Conservation (phyloP, 768 basidiomycete genomes). For the Leccinum arenicola region DNA sequence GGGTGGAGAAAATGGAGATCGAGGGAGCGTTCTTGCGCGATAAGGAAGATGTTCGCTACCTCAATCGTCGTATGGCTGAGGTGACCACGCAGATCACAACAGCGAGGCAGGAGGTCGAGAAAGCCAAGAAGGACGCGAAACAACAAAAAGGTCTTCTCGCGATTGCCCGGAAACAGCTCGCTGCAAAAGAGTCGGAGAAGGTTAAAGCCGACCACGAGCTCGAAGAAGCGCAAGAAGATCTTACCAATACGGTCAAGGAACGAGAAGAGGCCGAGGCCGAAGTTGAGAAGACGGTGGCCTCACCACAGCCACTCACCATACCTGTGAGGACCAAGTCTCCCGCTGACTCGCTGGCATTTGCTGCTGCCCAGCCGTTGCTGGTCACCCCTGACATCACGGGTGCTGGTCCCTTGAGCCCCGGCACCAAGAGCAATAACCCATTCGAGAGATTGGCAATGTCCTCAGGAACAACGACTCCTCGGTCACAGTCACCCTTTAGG, state of each 20-base stretch:
- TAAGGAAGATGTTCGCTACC: constrained; percentile 88
- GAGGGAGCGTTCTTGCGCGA: constrained; percentile 85
- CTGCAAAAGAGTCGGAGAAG: constrained; percentile 75
- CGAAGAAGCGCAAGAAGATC: constrained; percentile 59
- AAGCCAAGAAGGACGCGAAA: constrained; percentile 88
- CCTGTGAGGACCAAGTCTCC: constrained; percentile 38
- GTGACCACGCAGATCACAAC: constrained; percentile 68
- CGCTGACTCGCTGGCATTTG: constrained; percentile 50
- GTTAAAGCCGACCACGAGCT: constrained; percentile 70
- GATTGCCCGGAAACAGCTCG: constrained; percentile 92
- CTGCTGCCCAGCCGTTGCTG: constrained; percentile 73
- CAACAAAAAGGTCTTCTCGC: constrained; percentile 95
- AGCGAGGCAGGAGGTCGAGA: constrained; percentile 77
- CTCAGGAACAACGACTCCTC: constrained; percentile 37
- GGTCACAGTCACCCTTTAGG: constrained; percentile 61
- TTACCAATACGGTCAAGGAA: constrained; percentile 51
- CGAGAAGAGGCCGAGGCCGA: constrained; percentile 53
- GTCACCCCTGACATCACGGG: constrained; percentile 60
- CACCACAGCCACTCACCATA: constrained; percentile 12
- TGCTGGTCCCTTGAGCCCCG: constrained; percentile 40
- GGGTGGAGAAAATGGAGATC: constrained; percentile 88
- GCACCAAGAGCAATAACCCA: constrained; percentile 83
- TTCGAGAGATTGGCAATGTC: constrained; percentile 71
- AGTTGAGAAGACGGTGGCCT: constrained; percentile 33
- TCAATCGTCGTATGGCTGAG: constrained; percentile 84